Base-by-base conservation (phyloP, 2,329 filamentous ascomycete genomes). In the Aspergillus vadensis region DNA sequence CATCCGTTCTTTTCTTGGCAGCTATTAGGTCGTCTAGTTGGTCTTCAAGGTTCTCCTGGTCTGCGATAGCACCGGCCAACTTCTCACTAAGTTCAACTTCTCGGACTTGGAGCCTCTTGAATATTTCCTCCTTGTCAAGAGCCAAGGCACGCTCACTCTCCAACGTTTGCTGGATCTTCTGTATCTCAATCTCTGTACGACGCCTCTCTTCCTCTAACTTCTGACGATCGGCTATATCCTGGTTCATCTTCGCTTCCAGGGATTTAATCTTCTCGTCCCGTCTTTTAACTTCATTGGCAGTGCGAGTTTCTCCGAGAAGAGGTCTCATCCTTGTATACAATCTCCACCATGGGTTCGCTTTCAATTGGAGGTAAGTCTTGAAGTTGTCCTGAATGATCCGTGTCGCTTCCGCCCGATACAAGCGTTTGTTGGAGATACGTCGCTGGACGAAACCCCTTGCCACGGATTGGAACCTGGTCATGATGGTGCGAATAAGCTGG, bases 71-170 rank as follows among this genome's bases (percentile, higher is more conserved):
- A 41, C 91, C 94, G 39, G 92, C 86, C 27, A 99, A 85, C 79
- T 98, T 97, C 71, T 99, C 96, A 55, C 89, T 91, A 4, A 99
- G 84, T 73, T 99, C 94, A 10, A 88, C 85, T 77, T 99, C 95
- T n/a, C 95, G 90, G 56, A 89, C 81, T 72, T 97, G 95, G 21
- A 99, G 82, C n/a, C 96, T 87, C 73, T 94, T 96, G 82, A 98
- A 99, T 62, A 99, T 99, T 71, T 99, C 95, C 73, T 99, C 96
- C 74, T 99, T 99, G 77, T 99, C 95, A 5, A 99, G 81, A 1
- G 95, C 95, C 44, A 99, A 83, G n/a, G 94, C 91, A 53, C 95
- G 88, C 77, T 99, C 96, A 66, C 93, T 97, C 75, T 99, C 96
- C 2, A 99, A 83, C 0, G 91, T 96, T 69, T 98, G 92, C 73